Conservation (phyloP, 2,329 filamentous ascomycete species). For the Zasmidium angulare region DNA sequence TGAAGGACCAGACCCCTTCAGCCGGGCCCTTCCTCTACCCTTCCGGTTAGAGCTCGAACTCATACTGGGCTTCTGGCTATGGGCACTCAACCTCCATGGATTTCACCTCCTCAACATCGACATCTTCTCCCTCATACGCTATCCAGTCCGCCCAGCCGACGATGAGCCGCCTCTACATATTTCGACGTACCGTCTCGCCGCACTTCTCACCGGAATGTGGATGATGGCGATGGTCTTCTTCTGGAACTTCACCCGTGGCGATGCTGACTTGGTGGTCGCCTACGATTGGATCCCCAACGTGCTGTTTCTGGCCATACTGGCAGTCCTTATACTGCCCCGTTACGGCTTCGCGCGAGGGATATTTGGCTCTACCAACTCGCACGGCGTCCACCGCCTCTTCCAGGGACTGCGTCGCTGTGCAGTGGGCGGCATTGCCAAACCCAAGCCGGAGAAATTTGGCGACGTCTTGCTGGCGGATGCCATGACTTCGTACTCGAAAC, state of each 20-base stretch:
- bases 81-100: constrained; percentile 89
- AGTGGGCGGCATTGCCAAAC: constrained; percentile 81
- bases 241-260: constrained; percentile 75
- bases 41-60: constrained; percentile 85
- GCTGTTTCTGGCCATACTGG: constrained; percentile 66
- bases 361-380: constrained; percentile 50
- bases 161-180: constrained; percentile 69
- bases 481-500: constrained; percentile 90
- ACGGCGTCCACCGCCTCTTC: constrained; percentile 66
- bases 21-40: constrained; percentile 80
- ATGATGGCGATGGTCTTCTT: constrained; percentile 73
- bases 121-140: constrained; percentile 67
- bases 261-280: constrained; percentile 64
- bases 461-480: constrained; percentile 93
- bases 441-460: constrained; percentile 88
- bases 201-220: constrained; percentile 71
- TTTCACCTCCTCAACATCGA: constrained; percentile 75
- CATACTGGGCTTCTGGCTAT: constrained; percentile 89
- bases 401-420: constrained; percentile 73
- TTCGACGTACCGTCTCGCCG: constrained; percentile 83
- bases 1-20: constrained; percentile 74
- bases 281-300: constrained; percentile 90
- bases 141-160: constrained; percentile 70
- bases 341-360: constrained; percentile 12
- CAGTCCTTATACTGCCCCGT: constrained; percentile 66